Evolutionary conservation across 257 asterid species (phyloP), one percentile per base, ranked within the genome.

Genomic region (Echites panduratus): DNA sequence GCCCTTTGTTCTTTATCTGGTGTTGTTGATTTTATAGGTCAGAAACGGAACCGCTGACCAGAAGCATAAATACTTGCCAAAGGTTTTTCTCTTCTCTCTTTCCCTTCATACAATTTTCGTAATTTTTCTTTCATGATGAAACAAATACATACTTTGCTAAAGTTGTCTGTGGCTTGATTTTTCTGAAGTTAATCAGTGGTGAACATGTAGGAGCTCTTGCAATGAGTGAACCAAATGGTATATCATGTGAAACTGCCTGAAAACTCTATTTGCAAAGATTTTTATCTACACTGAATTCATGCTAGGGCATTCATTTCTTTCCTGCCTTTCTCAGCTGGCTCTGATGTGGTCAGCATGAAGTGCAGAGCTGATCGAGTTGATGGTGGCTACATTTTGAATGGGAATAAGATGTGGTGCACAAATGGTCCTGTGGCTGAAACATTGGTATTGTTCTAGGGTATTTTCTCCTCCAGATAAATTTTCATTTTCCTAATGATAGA

Each of bases 351-450:
- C 74, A 84, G 96, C 89, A 95, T 95, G 99, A 95, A 90, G 84
- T 95, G 99, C 89, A 89, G 77, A 84, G 99, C 99, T 79, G 98
- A 90, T 63, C 91, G 86, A 79, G 76, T 82, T 83, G 86, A 87
- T 80, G 99, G 96, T 68, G 99, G 99, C 70, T 95, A 87, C 78
- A 73, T 91, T 82, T 82, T 95, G 35, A 95, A 92, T 78, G 99
- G 99, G 80, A 95, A 92, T 81, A 95, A 95, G 83, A 95, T 95
- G 99, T 95, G 98, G 99, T 95, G 99, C 89, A 95, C 99, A 58
- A 95, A 95, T 82, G 99, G 99, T 70, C 96, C 98, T 44, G 71
- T 72, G 74, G 98, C 99, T 73, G 87, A 87, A 82, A 92, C 99
- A 45, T 84, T 95, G 92, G 99, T 95, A 88, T 68, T 35, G 43